Conservation (phyloP, 257 asterid species). For the Apocynum venetum region DNA sequence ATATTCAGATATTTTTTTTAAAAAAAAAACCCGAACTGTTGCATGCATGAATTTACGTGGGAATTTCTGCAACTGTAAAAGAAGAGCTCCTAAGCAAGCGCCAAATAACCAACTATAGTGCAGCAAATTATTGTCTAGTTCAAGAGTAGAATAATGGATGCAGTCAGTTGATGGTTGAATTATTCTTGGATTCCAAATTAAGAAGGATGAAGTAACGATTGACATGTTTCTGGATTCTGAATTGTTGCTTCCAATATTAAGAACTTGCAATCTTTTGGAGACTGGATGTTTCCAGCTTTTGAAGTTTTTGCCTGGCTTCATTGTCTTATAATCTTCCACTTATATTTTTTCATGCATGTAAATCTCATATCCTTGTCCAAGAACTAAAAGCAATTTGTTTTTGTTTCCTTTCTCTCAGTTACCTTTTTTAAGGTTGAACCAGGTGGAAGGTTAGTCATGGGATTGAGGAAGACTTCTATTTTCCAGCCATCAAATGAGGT, state of each 20-base stretch:
- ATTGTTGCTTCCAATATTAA: too few species aligned
- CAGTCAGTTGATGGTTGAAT: neutral
- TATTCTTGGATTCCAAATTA: neutral
- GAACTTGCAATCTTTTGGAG: neutral
- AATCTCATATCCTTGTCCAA: neutral
- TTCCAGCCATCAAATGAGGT: constrained; percentile 16
- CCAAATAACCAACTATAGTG: neutral
- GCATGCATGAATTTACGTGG: neutral
- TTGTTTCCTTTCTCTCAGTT: constrained; percentile 32
- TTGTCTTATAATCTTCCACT: neutral
- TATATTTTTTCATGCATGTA: neutral
- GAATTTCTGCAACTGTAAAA: neutral
- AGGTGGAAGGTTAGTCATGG: constrained; percentile 55
- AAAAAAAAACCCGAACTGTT: neutral
- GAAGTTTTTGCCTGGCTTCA: neutral
- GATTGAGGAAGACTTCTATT: constrained; percentile 46
- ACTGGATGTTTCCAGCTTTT: neutral
- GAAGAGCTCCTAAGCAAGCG: neutral
- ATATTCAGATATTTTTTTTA: neutral
- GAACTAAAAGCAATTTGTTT: neutral
- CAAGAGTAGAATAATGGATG: neutral
- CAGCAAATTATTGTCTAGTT: neutral
- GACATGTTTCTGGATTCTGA: neutral
- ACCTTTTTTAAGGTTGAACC: constrained; percentile 67
- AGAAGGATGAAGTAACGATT: neutral